phyloP scores from a whole-genome alignment of 2,329 filamentous ascomycete genomes.

The Orbilia oligospora region DNA sequence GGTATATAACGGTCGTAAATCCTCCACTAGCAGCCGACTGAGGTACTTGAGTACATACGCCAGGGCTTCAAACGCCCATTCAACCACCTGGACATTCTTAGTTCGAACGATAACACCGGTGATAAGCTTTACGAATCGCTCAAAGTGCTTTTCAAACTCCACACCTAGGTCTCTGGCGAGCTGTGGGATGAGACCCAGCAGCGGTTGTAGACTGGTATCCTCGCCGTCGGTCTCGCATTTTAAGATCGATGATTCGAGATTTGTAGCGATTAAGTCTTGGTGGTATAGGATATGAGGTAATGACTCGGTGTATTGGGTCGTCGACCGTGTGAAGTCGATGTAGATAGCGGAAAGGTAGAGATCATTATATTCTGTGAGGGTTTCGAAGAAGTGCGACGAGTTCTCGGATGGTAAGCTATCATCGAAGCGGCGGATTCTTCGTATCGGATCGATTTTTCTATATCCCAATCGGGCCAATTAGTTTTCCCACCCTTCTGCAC shows the following conservation, averaged over 20 bases:
- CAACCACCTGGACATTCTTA: slow-evolving; percentile 87
- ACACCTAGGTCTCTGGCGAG: slow-evolving; percentile 94
- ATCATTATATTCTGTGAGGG: slow-evolving; percentile 89
- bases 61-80: slow-evolving; percentile 95
- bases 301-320: slow-evolving; percentile 85
- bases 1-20: slow-evolving; percentile 83
- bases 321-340: slow-evolving; percentile 80
- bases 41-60: slow-evolving; percentile 98
- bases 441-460: slow-evolving; percentile 83
- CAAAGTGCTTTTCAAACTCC: slow-evolving; percentile 90
- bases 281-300: slow-evolving; percentile 93
- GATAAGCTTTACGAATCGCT: slow-evolving; percentile 80
- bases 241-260: slow-evolving; percentile 71
- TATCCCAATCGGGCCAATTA: not conserved
- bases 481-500: not conserved
- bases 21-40: slow-evolving; percentile 85
- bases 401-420: slow-evolving; percentile 82
- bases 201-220: slow-evolving; percentile 83
- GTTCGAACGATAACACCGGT: slow-evolving; percentile 82
- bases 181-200: slow-evolving; percentile 88
- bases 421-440: slow-evolving; percentile 87
- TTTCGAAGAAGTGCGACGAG: slow-evolving; percentile 88
- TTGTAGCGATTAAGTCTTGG: slow-evolving; percentile 84
- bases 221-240: slow-evolving; percentile 85
- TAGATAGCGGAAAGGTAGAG: slow-evolving; percentile 90